phyloP scores from a whole-genome alignment of 352 stramenopile species.

The Aphanomyces euteiches region DNA sequence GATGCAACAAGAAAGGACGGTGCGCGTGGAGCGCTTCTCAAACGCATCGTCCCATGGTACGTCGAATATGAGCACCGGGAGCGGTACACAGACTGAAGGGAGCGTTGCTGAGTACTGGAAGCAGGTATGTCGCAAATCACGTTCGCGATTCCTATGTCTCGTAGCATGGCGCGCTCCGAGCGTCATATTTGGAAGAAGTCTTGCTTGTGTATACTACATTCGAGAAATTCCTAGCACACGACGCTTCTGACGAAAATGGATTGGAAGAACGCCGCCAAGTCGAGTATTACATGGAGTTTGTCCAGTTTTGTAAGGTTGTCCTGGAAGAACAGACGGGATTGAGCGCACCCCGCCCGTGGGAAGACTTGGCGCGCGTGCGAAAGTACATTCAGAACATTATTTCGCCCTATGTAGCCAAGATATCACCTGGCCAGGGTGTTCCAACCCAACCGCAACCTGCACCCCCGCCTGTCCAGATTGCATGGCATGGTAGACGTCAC shows the following conservation, averaged over 20 bases:
- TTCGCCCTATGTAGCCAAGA: constrained; percentile 25
- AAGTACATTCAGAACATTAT: constrained; percentile 28
- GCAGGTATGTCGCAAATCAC: constrained; percentile 2
- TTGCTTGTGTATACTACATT: constrained; percentile 16
- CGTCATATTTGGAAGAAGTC: constrained; percentile 26
- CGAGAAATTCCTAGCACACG: neutral
- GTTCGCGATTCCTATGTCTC: neutral
- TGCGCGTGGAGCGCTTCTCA: neutral
- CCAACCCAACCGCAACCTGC: neutral
- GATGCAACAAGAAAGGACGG: too few species aligned
- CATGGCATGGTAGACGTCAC: constrained; percentile 20
- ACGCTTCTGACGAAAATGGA: neutral
- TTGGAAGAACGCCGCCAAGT: constrained; percentile 10
- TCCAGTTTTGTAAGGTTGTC: constrained; percentile 22
- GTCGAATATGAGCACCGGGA: neutral
- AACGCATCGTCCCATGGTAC: neutral
- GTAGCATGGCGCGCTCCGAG: constrained; percentile 26
- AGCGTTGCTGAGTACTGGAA: constrained; percentile 24
- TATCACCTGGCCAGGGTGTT: neutral
- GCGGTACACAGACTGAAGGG: neutral
- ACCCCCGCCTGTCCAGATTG: constrained; percentile 12
- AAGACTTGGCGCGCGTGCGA: constrained; percentile 29
- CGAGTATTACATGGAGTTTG: constrained; percentile 17
- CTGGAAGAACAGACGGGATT: constrained; percentile 14
- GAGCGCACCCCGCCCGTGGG: constrained; percentile 13